A percentile compares a stretch with the other conserved stretches of the same genome.
These are phyloP conservation scores for Biscogniauxia mediterranea DNA, from an alignment of 2,329 filamentous ascomycete species.

Conservation along the genomic window DNA sequence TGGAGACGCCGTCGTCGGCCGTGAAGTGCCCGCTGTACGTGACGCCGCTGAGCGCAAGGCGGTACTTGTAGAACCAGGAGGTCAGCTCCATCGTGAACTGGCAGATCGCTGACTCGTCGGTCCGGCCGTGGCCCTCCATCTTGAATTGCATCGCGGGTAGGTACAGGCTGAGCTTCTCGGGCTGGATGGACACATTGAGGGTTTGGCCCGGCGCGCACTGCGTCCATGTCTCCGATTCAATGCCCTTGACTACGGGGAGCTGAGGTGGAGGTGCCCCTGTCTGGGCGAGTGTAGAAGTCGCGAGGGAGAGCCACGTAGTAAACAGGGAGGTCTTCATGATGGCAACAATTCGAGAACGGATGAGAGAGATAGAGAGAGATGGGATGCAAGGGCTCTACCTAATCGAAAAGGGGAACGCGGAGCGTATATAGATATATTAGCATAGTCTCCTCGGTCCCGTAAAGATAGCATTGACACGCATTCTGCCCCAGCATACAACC, in stretches of 20 bases:
- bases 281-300: conserved; percentile 1
- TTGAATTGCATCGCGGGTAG: conserved; percentile 12
- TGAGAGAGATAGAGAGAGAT: background rate
- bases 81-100: conserved; percentile 17
- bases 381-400: background rate
- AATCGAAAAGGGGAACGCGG: background rate
- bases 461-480: background rate
- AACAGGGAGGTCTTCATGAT: background rate
- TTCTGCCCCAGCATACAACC: too few species aligned
- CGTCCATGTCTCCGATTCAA: conserved; percentile 7
- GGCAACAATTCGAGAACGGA: background rate
- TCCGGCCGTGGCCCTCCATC: conserved; percentile 13
- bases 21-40: conserved; percentile 17
- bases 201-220: conserved; percentile 17
- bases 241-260: conserved; percentile 8
- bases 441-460: background rate
- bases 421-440: background rate
- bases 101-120: conserved; percentile 12
- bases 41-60: conserved; percentile 14
- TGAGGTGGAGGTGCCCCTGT: conserved; percentile 14
- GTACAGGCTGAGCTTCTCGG: conserved; percentile 10
- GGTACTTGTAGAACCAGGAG: conserved; percentile 20
- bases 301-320: background rate
- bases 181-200: conserved; percentile 14
- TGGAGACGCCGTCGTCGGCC: conserved; percentile 14